Base-by-base conservation (phyloP, 2,329 filamentous ascomycete genomes). In the Arachnopeziza araneosa region DNA sequence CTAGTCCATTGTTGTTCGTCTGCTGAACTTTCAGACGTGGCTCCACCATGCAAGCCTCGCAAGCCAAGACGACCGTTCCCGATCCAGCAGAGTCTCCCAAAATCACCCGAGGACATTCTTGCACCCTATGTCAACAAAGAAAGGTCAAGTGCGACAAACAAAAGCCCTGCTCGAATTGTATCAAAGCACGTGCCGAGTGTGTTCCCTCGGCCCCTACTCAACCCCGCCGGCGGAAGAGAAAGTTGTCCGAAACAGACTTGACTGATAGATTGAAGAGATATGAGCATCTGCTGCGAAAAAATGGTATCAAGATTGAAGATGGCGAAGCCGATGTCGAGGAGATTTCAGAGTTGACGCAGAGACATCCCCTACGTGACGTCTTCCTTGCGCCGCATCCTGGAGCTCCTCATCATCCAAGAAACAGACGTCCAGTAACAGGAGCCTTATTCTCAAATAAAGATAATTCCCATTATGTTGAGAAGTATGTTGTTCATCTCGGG, bases 111-210 rank as follows among this genome's bases (percentile, higher is more conserved):
- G 60, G 57, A 19, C 62, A 64, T 54, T 62, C 64, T 9, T 67
- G 66, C 32, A 57, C 70, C n/a, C 56, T 71, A 49, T 72, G 70
- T 61, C 68, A 70, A 55, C 69, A 71, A 53, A 62, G 70, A 19
- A 72, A 72, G 60, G 68, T 71, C 5, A 64, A 64, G 24, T 72
- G 70, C 53, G 69, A 72, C 52, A 59, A 65, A 49, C 63, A 67
- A 56, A 69, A 71, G 52, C 70, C 70, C 51, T 71, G 70, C 56
- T 64, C 68, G 1, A 71, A 71, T 54, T 72, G 70, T 51, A 59
- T 68, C 48, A 72, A 71, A 61, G 64, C 70, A 36, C 56, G 63
- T 50, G 64, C 63, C 10, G 67, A 67, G 57, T 72, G 70, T 50
- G 58, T 69, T 5, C 61, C 68, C 14, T 68, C 66, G 50, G 61